Conservation (phyloP, 106 monocot genomes). For the Dioscorea dumetorum region DNA sequence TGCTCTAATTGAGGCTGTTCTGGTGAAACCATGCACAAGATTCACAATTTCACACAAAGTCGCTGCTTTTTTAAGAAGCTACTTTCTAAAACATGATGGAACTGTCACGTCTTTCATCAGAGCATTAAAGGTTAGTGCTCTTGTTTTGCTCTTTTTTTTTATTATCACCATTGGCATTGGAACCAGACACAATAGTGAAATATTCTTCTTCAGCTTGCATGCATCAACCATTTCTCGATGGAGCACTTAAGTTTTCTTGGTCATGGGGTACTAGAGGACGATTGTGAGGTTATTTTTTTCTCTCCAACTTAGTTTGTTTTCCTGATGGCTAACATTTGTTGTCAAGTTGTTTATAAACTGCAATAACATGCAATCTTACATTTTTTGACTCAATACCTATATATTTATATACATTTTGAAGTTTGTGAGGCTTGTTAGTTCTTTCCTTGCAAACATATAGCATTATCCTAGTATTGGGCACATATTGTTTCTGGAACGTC, state of each 20-base stretch:
- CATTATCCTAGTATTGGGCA: no score
- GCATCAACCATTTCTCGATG: constrained; percentile 63
- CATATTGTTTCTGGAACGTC: no score
- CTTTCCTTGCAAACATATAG: no score
- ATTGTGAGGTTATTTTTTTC: constrained; percentile 53
- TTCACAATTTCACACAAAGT: constrained; percentile 73
- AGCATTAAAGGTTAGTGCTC: constrained; percentile 63
- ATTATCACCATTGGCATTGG: no score
- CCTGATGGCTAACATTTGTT: no score
- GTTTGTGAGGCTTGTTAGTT: no score
- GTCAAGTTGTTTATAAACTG: background rate
- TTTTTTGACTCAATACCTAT: background rate
- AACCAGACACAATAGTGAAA: no score
- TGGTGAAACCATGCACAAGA: constrained; percentile 45
- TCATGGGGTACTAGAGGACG: constrained; percentile 36
- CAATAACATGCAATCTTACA: background rate
- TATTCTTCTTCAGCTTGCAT: constrained; percentile 60
- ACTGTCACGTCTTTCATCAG: constrained; percentile 73
- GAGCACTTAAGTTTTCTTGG: constrained; percentile 77
- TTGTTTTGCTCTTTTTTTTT: no score
- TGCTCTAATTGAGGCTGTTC: constrained; percentile 63
- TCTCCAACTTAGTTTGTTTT: background rate
- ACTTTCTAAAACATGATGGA: constrained; percentile 82
- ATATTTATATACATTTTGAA: no score
- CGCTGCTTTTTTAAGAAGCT: constrained; percentile 65